Evolutionary conservation across 306 rosid genomes (phyloP).

Genomic region (Calophaca sinica): DNA sequence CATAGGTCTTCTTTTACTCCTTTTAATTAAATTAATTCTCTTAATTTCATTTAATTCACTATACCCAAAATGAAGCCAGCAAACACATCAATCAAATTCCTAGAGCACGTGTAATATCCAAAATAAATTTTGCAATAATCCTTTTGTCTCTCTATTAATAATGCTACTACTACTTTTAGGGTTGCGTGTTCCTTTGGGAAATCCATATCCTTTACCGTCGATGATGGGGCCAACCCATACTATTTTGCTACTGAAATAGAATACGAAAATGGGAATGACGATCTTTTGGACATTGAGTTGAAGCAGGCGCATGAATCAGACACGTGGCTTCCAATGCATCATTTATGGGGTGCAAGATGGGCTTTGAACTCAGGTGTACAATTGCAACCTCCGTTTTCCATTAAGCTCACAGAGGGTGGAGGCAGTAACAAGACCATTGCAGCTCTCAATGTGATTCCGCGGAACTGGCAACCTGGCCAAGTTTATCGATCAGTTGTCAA

Average conservation of each 20-base stretch:
- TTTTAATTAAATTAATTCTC: background rate
- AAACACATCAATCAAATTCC: background rate
- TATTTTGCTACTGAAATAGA: constrained; percentile 60
- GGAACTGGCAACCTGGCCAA: constrained; percentile 57
- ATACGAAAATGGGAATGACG: constrained; percentile 65
- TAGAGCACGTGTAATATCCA: too few relatives aligned
- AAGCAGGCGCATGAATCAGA: constrained; percentile 42
- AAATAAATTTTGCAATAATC: background rate
- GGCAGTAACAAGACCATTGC: constrained; percentile 31
- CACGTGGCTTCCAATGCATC: constrained; percentile 62
- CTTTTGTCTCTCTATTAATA: too few relatives aligned
- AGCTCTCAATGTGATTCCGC: constrained; percentile 56
- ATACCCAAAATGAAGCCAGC: background rate
- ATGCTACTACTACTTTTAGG: background rate
- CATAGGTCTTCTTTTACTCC: background rate
- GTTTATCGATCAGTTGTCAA: constrained; percentile 60
- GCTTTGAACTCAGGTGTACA: constrained; percentile 44
- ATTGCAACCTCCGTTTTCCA: constrained; percentile 59
- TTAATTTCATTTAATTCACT: background rate
- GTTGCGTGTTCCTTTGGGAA: constrained; percentile 60
- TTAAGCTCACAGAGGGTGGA: constrained; percentile 49
- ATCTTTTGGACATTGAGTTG: constrained; percentile 48
- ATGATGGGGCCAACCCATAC: constrained; percentile 51
- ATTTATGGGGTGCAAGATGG: constrained; percentile 81
- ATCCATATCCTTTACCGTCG: constrained; percentile 50